phyloP scores from a whole-genome alignment of 345 rosid genomes.

The Excoecaria cochinchinensis region DNA sequence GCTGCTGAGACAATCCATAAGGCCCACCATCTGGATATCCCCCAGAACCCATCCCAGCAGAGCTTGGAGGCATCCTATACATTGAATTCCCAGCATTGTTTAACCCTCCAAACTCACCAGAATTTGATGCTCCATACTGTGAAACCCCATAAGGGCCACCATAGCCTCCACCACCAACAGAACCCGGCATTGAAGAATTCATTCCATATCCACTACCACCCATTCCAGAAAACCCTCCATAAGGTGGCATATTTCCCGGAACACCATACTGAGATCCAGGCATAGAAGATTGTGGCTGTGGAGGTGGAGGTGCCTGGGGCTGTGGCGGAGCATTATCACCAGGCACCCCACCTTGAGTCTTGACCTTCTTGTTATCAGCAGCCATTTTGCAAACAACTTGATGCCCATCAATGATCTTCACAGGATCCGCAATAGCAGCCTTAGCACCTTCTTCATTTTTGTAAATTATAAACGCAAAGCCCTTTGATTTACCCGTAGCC shows the following conservation, averaged over 20 bases:
- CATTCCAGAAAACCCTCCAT: slow-evolving; percentile 29
- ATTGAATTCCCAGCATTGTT: slow-evolving; percentile 22
- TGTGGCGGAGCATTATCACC: slow-evolving; percentile 4
- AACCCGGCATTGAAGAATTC: slow-evolving; percentile 22
- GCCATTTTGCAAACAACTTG: slow-evolving; percentile 36
- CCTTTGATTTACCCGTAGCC: slow-evolving; percentile 39
- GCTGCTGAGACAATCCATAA: slow-evolving; percentile 30
- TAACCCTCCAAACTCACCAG: slow-evolving; percentile 24
- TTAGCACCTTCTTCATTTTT: slow-evolving; percentile 43
- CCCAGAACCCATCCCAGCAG: slow-evolving; percentile 22
- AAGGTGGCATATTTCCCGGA: slow-evolving; percentile 9
- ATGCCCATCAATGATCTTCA: slow-evolving; percentile 42
- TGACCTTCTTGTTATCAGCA: slow-evolving; percentile 31
- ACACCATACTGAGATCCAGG: slow-evolving; percentile 13
- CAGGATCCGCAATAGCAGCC: slow-evolving; percentile 38
- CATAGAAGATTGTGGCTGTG: slow-evolving; percentile 16
- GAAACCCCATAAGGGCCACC: slow-evolving; percentile 29
- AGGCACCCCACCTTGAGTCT: slow-evolving; percentile 10
- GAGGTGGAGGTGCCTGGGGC: slow-evolving; percentile 8
- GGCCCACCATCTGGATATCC: slow-evolving; percentile 29
- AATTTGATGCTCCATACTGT: slow-evolving; percentile 21
- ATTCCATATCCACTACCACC: slow-evolving; percentile 16
- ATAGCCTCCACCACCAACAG: slow-evolving; percentile 15
- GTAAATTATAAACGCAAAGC: slow-evolving; percentile 45
- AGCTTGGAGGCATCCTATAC: slow-evolving; percentile 28